Conservation (phyloP, 345 rosid species). For the Gossypium anomalum region DNA sequence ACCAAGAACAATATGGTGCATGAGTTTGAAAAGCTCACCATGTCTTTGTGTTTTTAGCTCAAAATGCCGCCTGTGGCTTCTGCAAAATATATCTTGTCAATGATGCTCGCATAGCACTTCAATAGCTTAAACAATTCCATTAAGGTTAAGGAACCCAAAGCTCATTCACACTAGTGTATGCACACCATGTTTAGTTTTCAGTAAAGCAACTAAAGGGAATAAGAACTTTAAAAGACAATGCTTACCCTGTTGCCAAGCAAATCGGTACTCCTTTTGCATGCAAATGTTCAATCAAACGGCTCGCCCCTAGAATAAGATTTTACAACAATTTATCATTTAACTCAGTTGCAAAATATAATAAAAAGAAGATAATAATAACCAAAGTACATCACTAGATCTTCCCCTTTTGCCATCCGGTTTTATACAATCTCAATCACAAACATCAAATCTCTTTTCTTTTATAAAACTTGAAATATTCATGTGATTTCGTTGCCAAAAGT, state of each 20-base stretch:
- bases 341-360: not conserved
- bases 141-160: not conserved
- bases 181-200: not conserved
- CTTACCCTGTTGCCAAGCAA: conserved; percentile 78
- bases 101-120: not conserved
- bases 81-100: conserved; percentile 26
- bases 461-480: not conserved
- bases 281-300: conserved; percentile 64
- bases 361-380: not conserved
- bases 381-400: not conserved
- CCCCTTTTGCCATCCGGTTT: not conserved
- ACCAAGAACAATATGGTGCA: conserved; percentile 90
- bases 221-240: conserved; percentile 3
- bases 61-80: conserved; percentile 76
- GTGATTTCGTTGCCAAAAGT: not conserved
- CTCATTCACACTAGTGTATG: not conserved
- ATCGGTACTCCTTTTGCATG: conserved; percentile 80
- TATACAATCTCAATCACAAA: not conserved
- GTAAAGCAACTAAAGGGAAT: conserved; percentile 3
- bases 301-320: conserved; percentile 52
- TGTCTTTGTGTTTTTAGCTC: conserved; percentile 78
- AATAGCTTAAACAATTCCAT: not conserved
- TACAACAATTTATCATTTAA: not conserved
- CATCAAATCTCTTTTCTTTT: not conserved
- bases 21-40: conserved; percentile 71